phyloP scores from a whole-genome alignment of 306 rosid species.

The Vicia sativa region DNA sequence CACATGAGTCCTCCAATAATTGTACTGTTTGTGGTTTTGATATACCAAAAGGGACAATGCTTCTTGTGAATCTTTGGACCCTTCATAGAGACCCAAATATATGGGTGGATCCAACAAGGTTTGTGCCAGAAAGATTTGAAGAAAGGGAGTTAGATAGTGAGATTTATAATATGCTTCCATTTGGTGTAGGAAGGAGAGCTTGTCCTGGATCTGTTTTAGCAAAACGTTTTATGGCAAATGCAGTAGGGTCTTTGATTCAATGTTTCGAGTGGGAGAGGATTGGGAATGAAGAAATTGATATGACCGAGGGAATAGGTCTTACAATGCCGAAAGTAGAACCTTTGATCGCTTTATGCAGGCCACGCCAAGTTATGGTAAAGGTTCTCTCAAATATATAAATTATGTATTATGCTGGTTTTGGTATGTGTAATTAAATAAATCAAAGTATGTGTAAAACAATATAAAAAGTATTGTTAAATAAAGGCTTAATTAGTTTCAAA shows the following conservation, averaged over 20 bases:
- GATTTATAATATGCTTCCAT: constrained; percentile 43
- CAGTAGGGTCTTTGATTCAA: constrained; percentile 40
- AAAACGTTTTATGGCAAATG: constrained; percentile 31
- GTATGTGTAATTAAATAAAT: background rate
- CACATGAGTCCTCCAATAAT: constrained; percentile 46
- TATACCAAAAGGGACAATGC: constrained; percentile 49
- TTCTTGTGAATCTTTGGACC: constrained; percentile 51
- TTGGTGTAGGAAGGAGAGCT: constrained; percentile 55
- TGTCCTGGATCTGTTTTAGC: constrained; percentile 52
- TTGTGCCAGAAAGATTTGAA: constrained; percentile 53
- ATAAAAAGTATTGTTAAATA: background rate
- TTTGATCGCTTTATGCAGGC: constrained; percentile 40
- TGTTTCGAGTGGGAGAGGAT: constrained; percentile 45
- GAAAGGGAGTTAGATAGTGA: background rate
- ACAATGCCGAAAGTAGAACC: constrained; percentile 37
- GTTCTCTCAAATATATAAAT: background rate
- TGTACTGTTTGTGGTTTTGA: constrained; percentile 47
- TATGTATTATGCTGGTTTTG: background rate
- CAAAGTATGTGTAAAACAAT: background rate
- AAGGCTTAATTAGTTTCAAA: too few relatives aligned
- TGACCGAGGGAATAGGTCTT: constrained; percentile 38
- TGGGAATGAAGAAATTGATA: constrained; percentile 32
- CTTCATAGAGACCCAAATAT: constrained; percentile 42
- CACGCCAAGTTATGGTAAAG: constrained; percentile 36
- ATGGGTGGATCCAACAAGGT: constrained; percentile 44